Conservation (phyloP, 768 basidiomycete genomes). For the Tremella fuciformis region DNA sequence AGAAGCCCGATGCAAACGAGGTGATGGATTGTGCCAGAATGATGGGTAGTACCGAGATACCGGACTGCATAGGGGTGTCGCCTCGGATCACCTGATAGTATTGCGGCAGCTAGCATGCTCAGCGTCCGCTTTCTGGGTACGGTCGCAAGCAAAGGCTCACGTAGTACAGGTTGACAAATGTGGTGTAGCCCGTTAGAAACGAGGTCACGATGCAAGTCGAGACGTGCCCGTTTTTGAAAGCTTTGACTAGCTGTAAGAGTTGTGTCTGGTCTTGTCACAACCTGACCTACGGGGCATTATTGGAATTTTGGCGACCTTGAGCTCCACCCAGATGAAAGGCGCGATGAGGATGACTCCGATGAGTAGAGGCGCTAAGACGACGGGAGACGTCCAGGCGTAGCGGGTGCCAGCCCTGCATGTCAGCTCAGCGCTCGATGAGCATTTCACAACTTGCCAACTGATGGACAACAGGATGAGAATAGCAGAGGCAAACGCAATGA, state of each 20-base stretch:
- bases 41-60: slow-evolving; percentile 67
- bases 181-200: slow-evolving; percentile 60
- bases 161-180: slow-evolving; percentile 59
- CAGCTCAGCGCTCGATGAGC: too few species aligned
- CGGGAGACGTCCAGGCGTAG: slow-evolving; percentile 68
- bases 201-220: slow-evolving; percentile 67
- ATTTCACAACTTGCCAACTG: too few species aligned
- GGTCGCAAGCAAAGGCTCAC: too few species aligned
- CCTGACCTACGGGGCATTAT: too few species aligned
- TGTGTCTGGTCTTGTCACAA: too few species aligned
- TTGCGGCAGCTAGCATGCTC: slow-evolving; percentile 59
- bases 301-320: slow-evolving; percentile 68
- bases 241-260: slow-evolving; percentile 72
- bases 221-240: slow-evolving; percentile 67
- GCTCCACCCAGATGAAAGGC: slow-evolving; percentile 70
- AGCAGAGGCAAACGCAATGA: slow-evolving; percentile 62
- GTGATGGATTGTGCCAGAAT: slow-evolving; percentile 64
- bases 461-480: slow-evolving; percentile 66
- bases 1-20: slow-evolving; percentile 58
- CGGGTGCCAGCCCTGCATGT: slow-evolving; percentile 59
- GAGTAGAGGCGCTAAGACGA: slow-evolving; percentile 62
- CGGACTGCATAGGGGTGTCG: slow-evolving; percentile 63
- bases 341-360: slow-evolving; percentile 59
- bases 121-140: too few species aligned
- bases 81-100: slow-evolving; percentile 73